Conservation (phyloP, 768 basidiomycete genomes). For the Hypholoma sublateritium region DNA sequence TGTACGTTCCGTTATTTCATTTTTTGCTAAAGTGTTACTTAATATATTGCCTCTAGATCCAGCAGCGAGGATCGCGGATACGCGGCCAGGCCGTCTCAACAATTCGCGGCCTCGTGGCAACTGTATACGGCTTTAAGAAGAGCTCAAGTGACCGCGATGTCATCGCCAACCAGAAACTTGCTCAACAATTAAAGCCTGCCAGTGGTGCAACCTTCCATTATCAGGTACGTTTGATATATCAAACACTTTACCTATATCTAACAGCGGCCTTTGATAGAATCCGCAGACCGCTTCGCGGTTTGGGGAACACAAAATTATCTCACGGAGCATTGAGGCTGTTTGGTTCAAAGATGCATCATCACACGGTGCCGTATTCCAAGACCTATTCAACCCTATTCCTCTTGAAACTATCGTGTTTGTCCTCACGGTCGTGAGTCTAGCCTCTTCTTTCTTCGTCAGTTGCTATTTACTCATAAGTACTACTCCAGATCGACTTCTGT, state of each 20-base stretch:
- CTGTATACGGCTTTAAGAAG: not conserved
- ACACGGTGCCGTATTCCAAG: not conserved
- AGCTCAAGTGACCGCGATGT: too few species aligned
- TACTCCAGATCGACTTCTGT: not conserved
- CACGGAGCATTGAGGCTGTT: not conserved
- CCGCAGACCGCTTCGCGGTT: not conserved
- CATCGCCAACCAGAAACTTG: not conserved
- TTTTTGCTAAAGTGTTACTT: not conserved
- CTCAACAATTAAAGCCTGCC: not conserved
- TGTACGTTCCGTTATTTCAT: not conserved
- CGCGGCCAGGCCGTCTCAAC: not conserved
- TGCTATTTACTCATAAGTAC: not conserved
- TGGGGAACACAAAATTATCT: not conserved
- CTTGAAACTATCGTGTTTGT: not conserved
- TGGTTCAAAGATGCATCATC: not conserved
- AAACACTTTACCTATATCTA: too few species aligned
- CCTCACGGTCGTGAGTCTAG: not conserved
- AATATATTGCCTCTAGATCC: not conserved
- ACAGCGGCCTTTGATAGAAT: not conserved
- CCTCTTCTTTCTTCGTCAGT: too few species aligned
- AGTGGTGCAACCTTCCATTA: not conserved
- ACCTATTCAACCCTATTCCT: not conserved
- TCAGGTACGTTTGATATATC: not conserved
- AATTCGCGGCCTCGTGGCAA: not conserved
- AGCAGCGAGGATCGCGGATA: not conserved